A percentile compares a stretch with the other conserved stretches of the same genome.
Evolutionary conservation across 2,329 filamentous ascomycete species (phyloP).

Genomic region (Phialocephala subalpina): DNA sequence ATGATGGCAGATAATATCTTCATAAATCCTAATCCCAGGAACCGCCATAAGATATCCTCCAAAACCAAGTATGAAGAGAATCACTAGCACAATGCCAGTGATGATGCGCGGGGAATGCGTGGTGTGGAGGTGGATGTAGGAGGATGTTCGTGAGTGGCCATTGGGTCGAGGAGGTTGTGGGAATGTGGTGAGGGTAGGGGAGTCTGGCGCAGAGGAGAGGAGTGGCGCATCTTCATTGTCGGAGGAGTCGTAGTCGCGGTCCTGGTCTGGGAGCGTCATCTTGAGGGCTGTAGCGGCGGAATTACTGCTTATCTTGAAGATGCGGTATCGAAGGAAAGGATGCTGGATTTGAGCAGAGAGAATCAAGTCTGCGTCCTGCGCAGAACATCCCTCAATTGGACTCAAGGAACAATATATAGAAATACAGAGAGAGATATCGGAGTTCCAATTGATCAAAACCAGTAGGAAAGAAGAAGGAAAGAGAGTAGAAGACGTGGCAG

Average conservation of each 20-base stretch:
- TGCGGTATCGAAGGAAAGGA: too few species aligned
- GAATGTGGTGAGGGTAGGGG: constrained; percentile 2
- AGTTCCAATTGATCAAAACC: neutral
- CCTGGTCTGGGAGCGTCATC: neutral
- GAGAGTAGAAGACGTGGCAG: neutral
- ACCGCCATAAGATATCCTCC: constrained; percentile 45
- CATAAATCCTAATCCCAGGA: constrained; percentile 46
- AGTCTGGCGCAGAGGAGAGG: constrained; percentile 15
- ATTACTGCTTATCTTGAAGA: constrained; percentile 4
- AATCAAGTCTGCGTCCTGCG: neutral
- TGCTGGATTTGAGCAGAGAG: neutral
- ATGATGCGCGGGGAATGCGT: constrained; percentile 42
- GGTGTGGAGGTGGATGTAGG: constrained; percentile 27
- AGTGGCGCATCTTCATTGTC: constrained; percentile 25
- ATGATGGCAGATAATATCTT: constrained; percentile 51
- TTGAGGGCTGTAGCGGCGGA: neutral
- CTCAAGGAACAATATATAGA: neutral
- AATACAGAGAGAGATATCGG: neutral
- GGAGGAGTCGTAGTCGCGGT: neutral
- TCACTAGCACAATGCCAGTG: constrained; percentile 42
- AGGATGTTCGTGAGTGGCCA: neutral
- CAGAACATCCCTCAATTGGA: constrained; percentile 5
- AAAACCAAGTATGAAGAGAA: constrained; percentile 43
- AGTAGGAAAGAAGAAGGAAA: neutral
- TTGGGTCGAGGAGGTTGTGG: neutral